Percentiles rank a stretch among this genome's conserved stretches.
Evolutionary conservation across 768 basidiomycete species (phyloP).

Genomic region (Kwoniella sp.): DNA sequence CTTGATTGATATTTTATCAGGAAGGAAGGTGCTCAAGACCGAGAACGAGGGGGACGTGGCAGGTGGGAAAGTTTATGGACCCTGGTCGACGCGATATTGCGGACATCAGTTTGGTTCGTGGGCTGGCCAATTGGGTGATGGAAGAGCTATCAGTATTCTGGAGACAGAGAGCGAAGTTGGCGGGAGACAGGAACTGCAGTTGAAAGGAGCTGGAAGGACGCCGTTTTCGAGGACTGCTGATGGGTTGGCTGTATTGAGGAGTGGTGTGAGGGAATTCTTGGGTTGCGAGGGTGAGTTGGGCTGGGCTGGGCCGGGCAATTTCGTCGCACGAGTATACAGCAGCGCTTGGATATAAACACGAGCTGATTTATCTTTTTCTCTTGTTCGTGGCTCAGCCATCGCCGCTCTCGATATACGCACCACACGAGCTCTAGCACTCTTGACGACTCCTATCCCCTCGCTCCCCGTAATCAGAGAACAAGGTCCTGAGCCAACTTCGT

Average conservation of each 20-base stretch:
- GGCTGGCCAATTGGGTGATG: constrained; percentile 96
- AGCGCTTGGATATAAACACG: too few relatives aligned
- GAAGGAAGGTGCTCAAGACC: constrained; percentile 68
- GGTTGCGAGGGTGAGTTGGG: constrained; percentile 75
- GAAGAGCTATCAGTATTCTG: constrained; percentile 86
- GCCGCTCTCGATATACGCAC: constrained; percentile 85
- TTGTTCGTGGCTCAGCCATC: too few relatives aligned
- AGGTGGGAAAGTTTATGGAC: constrained; percentile 60
- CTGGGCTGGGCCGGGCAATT: not conserved
- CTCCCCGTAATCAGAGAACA: constrained; percentile 75
- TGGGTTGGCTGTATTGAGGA: constrained; percentile 91
- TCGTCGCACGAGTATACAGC: too few relatives aligned
- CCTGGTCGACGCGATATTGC: constrained; percentile 88
- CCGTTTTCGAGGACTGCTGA: constrained; percentile 92
- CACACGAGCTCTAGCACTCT: constrained; percentile 76
- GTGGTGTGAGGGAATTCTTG: constrained; percentile 89
- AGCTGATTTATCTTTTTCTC: too few relatives aligned
- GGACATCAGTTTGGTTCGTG: constrained; percentile 64
- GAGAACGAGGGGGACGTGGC: constrained; percentile 43
- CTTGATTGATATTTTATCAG: constrained; percentile 78
- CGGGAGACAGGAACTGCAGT: constrained; percentile 75
- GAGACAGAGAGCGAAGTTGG: constrained; percentile 72
- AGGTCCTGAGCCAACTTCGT: constrained; percentile 66
- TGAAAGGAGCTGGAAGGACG: constrained; percentile 92
- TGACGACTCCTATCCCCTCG: constrained; percentile 65